Evolutionary conservation across 495 filamentous ascomycete genomes (phyloP), one percentile per base, ranked within the genome.

Genomic region (Astrothelium subdiscretum): DNA sequence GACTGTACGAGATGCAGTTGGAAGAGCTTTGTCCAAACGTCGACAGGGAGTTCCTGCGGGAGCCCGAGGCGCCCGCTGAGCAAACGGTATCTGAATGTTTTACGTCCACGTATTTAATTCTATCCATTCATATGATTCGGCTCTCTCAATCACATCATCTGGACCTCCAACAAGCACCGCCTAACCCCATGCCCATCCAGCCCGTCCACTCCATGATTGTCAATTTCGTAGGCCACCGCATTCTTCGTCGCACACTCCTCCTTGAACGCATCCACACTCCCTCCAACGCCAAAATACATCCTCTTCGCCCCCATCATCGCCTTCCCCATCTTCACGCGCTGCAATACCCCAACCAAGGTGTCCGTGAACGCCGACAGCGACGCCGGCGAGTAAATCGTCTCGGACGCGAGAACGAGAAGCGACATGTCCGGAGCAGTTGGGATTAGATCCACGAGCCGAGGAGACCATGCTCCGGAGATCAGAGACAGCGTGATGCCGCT

Each of bases 271-370:
- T 92, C 87, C 44, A 98, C 83, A 22, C 91, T 90, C 22, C 94
- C 94, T 2, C 94, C 94, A 60, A 98, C 94, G 3, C 94, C 94
- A 69, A 98, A 98, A 72, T 98, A 98, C 1, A 97, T 84, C 73
- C 85, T 83, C 77, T 98, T 98, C 2, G 94, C 94, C 3, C 85
- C 94, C 1, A 98, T 78, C n/a, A 96, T 72, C 5, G 90, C 90
- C 61, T 79, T 81, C 32, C 81, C 74, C 32, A 73, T 71, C 58
- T 75, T 79, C 13, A 85, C 80, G 3, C 76, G 75, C 57, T 81
- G 73, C 61, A 96, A 72, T 11, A 94, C 69, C 3, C 74, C 76
- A 57, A 90, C 70, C 32, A 97, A 73, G 4, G 87, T 87, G 61
- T 86, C 80, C 13, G 87, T 83, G 74, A 98, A 98, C 2, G 84